Evolutionary conservation across 805 yeast genomes (phyloP), one percentile per base, ranked within the genome.

Genomic region (Kodamaea lidongshanica): DNA sequence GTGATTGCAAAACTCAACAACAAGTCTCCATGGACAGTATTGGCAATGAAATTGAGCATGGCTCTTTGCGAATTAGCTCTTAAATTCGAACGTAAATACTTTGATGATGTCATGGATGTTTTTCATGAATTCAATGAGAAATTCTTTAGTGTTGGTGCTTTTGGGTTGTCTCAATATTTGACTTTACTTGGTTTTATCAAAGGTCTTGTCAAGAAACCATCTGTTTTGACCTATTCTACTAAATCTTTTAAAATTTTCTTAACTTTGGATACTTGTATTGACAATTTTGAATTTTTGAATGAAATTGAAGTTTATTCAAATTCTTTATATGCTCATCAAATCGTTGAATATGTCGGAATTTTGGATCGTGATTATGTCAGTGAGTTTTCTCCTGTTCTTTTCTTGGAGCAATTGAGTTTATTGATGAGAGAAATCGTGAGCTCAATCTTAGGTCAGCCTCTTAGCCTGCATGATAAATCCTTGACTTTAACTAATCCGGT

Each of bases 221-320:
- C 37, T 7, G 33, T 65, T 16, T 51, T 64, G 31, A 39, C 44
- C 15, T 19, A 25, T 6, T 39, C 51, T 4, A 35, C 46, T 4
- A 33, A 40, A 6, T 40, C 61, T 0, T 53, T 59, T 46, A 47
- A 52, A 23, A 32, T 62, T 4, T 61, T 62, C 36, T 27, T 40
- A 14, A 45, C 49, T 16, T 50, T 64, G 37, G 65, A 63, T 37
- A 39, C 56, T 11, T 52, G 52, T 35, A 47, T 64, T 28, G 67
- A 61, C 36, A 58, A 55, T 37, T 47, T 48, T 29, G 65, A 59
- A 16, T 65, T 64, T 31, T 50, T 64, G 39, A 50, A 47, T 32
- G 58, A 53, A 7, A 45, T 61, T 5, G 68, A 64, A 41, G 25
- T 36, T 9, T 62, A 53, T 34, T 50, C 57, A 6, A 50, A 41